Conservation (phyloP, 2,329 filamentous ascomycete genomes). For the Blastomyces silverae region DNA sequence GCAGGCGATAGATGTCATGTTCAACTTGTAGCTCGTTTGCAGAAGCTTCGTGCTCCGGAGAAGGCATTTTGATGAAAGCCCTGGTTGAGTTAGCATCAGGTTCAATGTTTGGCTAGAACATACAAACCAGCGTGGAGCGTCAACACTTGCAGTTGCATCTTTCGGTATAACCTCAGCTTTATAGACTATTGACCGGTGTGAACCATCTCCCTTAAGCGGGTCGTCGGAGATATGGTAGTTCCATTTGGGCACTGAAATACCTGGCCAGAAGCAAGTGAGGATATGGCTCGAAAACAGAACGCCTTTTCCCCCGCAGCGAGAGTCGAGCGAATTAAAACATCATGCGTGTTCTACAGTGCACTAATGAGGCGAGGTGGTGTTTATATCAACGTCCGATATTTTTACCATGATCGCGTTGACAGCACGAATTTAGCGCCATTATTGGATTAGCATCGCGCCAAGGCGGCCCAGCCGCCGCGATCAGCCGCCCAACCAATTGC, state of each 20-base stretch:
- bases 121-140: conserved; percentile 16
- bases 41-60: conserved; percentile 10
- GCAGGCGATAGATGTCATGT: conserved; percentile 14
- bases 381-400: no score
- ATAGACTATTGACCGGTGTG: conserved; percentile 15
- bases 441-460: no score
- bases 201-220: conserved; percentile 12
- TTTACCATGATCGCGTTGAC: no score
- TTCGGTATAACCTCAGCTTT: conserved; percentile 16
- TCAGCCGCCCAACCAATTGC: no score
- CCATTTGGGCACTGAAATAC: conserved; percentile 12
- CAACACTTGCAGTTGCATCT: background rate
- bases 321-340: background rate
- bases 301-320: no score
- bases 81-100: conserved; percentile 13
- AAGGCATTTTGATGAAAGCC: conserved; percentile 17
- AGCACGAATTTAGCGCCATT: no score
- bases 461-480: no score
- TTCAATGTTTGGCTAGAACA: conserved; percentile 1
- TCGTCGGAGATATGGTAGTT: conserved; percentile 13
- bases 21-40: conserved; percentile 15
- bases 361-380: background rate
- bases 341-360: background rate
- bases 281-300: conserved; percentile 9
- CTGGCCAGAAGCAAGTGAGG: conserved; percentile 8